Evolutionary conservation across 306 rosid genomes (phyloP).

Genomic region (Rosa persica): DNA sequence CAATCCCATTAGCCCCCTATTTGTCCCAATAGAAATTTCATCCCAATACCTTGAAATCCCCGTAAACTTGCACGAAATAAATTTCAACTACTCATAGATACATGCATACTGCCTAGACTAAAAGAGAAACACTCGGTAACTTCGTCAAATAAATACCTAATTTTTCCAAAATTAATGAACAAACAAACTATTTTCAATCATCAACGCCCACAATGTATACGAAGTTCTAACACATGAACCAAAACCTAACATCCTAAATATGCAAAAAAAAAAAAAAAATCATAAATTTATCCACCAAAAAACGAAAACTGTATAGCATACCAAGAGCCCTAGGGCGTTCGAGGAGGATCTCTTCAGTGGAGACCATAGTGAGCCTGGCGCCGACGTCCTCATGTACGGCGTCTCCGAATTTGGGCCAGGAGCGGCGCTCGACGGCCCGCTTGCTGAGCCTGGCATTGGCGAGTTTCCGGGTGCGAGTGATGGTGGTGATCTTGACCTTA

Average conservation of each 20-base stretch:
- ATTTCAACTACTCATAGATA: neutral
- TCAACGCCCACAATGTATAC: neutral
- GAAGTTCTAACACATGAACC: neutral
- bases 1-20: too few species aligned
- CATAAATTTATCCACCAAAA: neutral
- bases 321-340: constrained; percentile 94
- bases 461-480: constrained; percentile 64
- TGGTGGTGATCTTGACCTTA: constrained; percentile 75
- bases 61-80: neutral
- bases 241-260: neutral
- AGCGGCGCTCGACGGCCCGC: constrained; percentile 59
- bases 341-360: constrained; percentile 88
- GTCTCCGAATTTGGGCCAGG: constrained; percentile 90
- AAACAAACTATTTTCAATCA: neutral
- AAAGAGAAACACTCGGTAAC: neutral
- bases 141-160: neutral
- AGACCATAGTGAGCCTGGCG: constrained; percentile 80
- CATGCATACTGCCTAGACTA: too few species aligned
- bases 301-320: constrained; percentile 3
- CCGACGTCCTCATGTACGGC: constrained; percentile 87
- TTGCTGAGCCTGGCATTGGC: constrained; percentile 60
- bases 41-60: too few species aligned
- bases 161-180: too few species aligned
- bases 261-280: neutral
- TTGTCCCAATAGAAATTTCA: neutral